Conservation (phyloP, 345 rosid species). For the Salix viminalis region DNA sequence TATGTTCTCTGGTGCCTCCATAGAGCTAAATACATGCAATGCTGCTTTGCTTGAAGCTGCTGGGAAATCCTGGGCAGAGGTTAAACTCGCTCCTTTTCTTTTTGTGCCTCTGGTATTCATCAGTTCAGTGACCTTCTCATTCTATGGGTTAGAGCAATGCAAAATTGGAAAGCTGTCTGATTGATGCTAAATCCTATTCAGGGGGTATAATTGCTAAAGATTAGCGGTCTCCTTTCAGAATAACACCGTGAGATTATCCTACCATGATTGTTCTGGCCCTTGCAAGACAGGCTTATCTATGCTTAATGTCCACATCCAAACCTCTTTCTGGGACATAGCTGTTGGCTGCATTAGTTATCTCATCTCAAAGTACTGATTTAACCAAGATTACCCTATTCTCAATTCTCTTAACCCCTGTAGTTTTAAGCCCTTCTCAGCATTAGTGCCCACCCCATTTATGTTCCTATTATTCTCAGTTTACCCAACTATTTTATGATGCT, state of each 20-base stretch:
- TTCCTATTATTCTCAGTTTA: neutral
- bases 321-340: neutral
- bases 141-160: neutral
- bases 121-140: neutral
- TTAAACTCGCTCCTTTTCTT: slow-evolving; percentile 17
- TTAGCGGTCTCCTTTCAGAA: neutral
- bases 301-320: neutral
- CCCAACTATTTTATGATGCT: neutral
- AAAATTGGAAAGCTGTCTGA: neutral
- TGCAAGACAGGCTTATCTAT: too few relatives aligned
- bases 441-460: neutral
- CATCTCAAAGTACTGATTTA: neutral
- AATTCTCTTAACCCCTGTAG: neutral
- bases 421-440: neutral
- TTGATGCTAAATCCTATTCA: neutral
- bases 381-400: neutral
- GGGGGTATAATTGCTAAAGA: neutral
- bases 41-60: slow-evolving; percentile 94
- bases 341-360: neutral
- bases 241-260: too few relatives aligned
- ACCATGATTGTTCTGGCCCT: too few relatives aligned
- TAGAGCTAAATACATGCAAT: slow-evolving; percentile 86
- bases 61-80: slow-evolving; percentile 95
- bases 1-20: slow-evolving; percentile 60
- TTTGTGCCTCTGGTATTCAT: neutral